Conservation (phyloP, 2,329 filamentous ascomycete genomes). For the Fusarium nurragi region DNA sequence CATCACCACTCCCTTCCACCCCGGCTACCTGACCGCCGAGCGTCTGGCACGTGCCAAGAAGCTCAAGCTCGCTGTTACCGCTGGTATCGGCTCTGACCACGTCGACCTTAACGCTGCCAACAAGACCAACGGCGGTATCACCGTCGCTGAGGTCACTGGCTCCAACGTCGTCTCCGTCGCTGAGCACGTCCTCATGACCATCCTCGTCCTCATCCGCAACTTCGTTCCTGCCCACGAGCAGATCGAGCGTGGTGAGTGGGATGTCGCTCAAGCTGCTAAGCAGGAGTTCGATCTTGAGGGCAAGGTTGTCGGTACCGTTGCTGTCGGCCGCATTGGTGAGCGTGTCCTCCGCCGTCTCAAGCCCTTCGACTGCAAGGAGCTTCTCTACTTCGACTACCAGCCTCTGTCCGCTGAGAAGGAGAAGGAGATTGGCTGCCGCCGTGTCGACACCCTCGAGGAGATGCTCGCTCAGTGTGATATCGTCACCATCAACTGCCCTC, state of each 20-base stretch:
- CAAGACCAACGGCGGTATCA: constrained; percentile 97
- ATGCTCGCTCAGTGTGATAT: constrained; percentile 94
- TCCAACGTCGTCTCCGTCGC: constrained; percentile 98
- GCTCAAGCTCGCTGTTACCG: constrained; percentile 95
- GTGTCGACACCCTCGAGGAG: constrained; percentile 90
- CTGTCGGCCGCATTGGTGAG: constrained; percentile 97
- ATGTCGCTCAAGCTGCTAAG: constrained; percentile 96
- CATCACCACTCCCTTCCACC: constrained; percentile 99
- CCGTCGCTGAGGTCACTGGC: constrained; percentile 96
- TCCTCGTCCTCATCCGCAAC: constrained; percentile 94
- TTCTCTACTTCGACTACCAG: constrained; percentile 99
- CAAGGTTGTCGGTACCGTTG: constrained; percentile 98
- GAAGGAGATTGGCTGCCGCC: constrained; percentile 93
- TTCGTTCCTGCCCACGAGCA: constrained; percentile 97
- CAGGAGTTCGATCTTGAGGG: constrained; percentile 97
- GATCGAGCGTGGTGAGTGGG: constrained; percentile 89
- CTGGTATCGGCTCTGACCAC: constrained; percentile 98
- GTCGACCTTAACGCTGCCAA: constrained; percentile 97
- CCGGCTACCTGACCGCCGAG: constrained; percentile 95
- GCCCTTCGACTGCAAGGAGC: constrained; percentile 99
- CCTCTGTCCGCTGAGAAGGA: constrained; percentile 85
- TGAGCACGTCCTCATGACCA: constrained; percentile 99
- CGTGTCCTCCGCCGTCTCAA: constrained; percentile 95
- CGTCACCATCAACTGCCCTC: constrained; percentile 99
- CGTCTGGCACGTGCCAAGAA: constrained; percentile 98